Conservation (phyloP, 2,329 filamentous ascomycete genomes). For the Simplicillium sp. region DNA sequence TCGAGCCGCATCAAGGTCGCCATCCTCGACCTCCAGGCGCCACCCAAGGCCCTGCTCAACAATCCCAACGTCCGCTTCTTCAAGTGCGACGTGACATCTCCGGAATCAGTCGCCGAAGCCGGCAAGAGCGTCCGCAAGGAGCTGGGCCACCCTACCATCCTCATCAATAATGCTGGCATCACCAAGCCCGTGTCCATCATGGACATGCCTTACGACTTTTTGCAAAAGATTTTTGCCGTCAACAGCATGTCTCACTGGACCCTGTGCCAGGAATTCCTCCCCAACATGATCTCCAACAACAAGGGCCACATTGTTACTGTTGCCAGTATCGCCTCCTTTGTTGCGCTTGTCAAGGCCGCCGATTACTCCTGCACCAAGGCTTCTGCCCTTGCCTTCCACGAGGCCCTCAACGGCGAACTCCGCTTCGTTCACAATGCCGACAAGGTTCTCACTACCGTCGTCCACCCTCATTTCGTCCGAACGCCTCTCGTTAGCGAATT, state of each 20-base stretch:
- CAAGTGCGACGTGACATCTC: constrained; percentile 53
- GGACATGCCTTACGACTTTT: constrained; percentile 22
- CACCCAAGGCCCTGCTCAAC: neutral
- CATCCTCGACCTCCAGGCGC: constrained; percentile 46
- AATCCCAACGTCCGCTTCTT: constrained; percentile 32
- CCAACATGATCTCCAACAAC: constrained; percentile 45
- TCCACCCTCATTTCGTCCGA: constrained; percentile 34
- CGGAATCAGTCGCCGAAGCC: constrained; percentile 34
- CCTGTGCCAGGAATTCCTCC: constrained; percentile 52
- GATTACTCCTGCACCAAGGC: constrained; percentile 57
- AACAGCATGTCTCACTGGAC: constrained; percentile 56
- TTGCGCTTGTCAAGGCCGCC: constrained; percentile 47
- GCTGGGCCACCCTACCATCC: constrained; percentile 50
- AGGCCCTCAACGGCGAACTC: constrained; percentile 47
- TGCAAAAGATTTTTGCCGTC: constrained; percentile 54
- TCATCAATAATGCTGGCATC: constrained; percentile 59
- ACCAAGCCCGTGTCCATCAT: constrained; percentile 16
- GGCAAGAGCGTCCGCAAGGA: constrained; percentile 36
- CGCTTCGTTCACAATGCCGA: constrained; percentile 46
- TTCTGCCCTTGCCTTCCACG: constrained; percentile 52
- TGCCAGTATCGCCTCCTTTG: constrained; percentile 51
- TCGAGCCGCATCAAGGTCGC: constrained; percentile 49
- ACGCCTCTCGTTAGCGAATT: constrained; percentile 7
- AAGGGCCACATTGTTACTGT: constrained; percentile 63
- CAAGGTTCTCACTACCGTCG: constrained; percentile 48